Percentiles rank a stretch among this genome's conserved stretches.
Conservation (phyloP, 163 green algal species). For the Coccomyxa subellipsoidea region DNA sequence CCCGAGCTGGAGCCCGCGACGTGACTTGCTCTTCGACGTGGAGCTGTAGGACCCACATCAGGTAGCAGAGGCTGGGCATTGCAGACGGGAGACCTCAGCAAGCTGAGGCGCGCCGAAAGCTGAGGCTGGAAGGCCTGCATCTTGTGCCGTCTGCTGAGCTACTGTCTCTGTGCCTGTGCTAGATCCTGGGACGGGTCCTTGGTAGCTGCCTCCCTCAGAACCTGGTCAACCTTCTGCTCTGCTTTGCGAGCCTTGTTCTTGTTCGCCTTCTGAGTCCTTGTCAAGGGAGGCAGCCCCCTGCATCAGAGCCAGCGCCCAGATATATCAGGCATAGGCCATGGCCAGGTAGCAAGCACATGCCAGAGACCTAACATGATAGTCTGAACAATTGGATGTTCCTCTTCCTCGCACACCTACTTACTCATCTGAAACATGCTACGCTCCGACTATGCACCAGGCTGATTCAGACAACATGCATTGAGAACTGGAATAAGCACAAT, state of each 20-base stretch:
- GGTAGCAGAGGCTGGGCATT: not conserved
- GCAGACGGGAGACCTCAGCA: not conserved
- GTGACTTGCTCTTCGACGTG: not conserved
- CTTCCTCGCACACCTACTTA: too few relatives aligned
- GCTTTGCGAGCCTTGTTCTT: slow-evolving; percentile 42
- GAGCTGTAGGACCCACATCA: not conserved
- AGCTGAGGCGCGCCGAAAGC: not conserved
- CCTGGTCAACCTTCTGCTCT: slow-evolving; percentile 45
- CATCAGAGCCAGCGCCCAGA: not conserved
- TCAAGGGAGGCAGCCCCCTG: slow-evolving; percentile 41
- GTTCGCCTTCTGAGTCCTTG: slow-evolving; percentile 55
- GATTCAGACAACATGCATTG: too few relatives aligned
- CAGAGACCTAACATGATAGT: too few relatives aligned
- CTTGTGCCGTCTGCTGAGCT: not conserved
- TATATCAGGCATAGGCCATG: not conserved
- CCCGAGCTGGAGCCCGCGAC: not conserved
- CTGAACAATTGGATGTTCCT: too few relatives aligned
- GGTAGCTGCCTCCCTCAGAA: slow-evolving; percentile 55
- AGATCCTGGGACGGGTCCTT: slow-evolving; percentile 13
- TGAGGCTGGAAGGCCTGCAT: not conserved
- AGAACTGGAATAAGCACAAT: too few relatives aligned
- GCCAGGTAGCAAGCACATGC: too few relatives aligned
- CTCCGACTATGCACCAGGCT: too few relatives aligned
- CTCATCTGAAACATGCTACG: too few relatives aligned
- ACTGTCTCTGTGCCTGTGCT: not conserved